Evolutionary conservation across 441 rosid genomes (phyloP).

Genomic region (Breynia disticha): DNA sequence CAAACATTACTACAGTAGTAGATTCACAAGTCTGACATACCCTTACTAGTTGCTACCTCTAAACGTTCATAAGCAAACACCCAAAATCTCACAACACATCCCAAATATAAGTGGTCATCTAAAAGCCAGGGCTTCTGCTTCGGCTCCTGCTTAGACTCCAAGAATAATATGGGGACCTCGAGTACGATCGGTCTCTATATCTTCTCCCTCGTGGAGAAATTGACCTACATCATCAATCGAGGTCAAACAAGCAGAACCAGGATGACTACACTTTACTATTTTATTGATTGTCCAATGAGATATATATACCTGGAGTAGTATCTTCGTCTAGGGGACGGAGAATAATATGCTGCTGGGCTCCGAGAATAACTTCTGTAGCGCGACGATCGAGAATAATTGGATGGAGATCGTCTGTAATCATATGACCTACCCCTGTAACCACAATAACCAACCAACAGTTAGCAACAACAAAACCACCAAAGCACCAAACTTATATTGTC

Average conservation of each 20-base stretch:
- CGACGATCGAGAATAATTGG: slow-evolving; percentile 40
- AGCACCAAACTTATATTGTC: not conserved
- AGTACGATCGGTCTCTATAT: slow-evolving; percentile 37
- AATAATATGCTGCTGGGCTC: slow-evolving; percentile 38
- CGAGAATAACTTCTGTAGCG: slow-evolving; percentile 37
- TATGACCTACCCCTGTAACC: slow-evolving; percentile 25
- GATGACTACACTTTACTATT: too few species aligned
- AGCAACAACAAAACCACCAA: not conserved
- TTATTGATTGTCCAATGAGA: too few species aligned
- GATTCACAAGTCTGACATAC: too few species aligned
- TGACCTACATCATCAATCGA: slow-evolving; percentile 24
- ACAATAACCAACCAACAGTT: not conserved
- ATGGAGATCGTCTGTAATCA: slow-evolving; percentile 33
- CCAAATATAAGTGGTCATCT: slow-evolving; percentile 15
- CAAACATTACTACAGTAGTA: too few species aligned
- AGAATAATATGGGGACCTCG: slow-evolving; percentile 41
- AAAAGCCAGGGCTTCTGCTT: slow-evolving; percentile 33
- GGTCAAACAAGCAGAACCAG: too few species aligned
- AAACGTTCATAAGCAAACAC: too few species aligned
- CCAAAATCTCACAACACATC: not conserved
- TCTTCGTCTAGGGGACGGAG: slow-evolving; percentile 36
- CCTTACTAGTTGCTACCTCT: too few species aligned
- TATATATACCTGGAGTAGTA: slow-evolving; percentile 35
- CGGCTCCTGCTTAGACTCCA: slow-evolving; percentile 40
- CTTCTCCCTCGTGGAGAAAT: slow-evolving; percentile 47